Conservation (phyloP, 2,329 filamentous ascomycete genomes). For the Sodiomyces alkalinus region DNA sequence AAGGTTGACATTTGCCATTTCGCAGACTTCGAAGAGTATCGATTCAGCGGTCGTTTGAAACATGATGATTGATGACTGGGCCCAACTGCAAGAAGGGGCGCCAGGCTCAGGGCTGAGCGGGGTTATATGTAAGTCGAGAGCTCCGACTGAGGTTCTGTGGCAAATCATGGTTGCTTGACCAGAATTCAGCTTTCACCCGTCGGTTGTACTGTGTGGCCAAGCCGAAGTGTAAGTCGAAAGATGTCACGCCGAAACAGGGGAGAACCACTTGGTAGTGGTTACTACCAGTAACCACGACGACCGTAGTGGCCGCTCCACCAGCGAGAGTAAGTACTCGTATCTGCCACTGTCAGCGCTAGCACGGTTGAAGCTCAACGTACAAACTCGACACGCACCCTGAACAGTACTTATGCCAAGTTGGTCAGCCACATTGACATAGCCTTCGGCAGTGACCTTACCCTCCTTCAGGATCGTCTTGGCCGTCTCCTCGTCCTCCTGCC, state of each 20-base stretch:
- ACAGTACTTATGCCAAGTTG: conserved; percentile 40
- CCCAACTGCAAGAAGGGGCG: too few species aligned
- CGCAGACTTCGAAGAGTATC: too few species aligned
- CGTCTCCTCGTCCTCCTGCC: conserved; percentile 31
- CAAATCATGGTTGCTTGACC: too few species aligned
- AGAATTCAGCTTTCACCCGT: too few species aligned
- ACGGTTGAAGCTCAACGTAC: neutral
- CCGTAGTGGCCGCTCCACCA: neutral
- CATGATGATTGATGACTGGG: too few species aligned
- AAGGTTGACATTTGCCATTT: too few species aligned
- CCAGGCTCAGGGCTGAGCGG: too few species aligned
- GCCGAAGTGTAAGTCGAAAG: too few species aligned
- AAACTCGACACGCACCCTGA: conserved; percentile 26
- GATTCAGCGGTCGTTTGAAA: too few species aligned
- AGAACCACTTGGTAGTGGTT: neutral
- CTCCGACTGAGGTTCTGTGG: too few species aligned
- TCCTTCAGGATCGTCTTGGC: conserved; percentile 27
- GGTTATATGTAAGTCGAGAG: too few species aligned
- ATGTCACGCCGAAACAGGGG: neutral
- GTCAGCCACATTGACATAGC: conserved; percentile 46
- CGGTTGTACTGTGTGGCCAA: too few species aligned
- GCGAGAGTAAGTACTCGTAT: neutral
- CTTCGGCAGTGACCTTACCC: conserved; percentile 27
- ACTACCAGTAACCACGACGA: neutral
- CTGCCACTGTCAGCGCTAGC: neutral